Conservation (phyloP, 306 rosid genomes). For the Adenanthera pavonina region DNA sequence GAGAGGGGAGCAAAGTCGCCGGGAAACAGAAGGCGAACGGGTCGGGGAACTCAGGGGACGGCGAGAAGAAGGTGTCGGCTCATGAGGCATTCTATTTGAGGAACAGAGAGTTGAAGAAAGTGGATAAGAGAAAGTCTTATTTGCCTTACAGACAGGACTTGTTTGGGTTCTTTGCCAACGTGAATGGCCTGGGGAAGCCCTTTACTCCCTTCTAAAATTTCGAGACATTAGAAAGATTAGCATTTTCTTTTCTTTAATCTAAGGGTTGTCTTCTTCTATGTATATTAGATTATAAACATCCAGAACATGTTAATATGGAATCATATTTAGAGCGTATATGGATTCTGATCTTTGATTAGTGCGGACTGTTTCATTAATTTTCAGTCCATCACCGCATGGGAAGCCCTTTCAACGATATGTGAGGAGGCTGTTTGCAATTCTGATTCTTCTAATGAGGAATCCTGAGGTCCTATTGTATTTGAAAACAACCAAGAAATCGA, state of each 20-base stretch:
- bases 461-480: too few species aligned
- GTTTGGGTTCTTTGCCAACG: constrained; percentile 56
- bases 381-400: not conserved
- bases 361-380: too few species aligned
- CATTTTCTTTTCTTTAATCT: not conserved
- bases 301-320: not conserved
- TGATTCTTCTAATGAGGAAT: too few species aligned
- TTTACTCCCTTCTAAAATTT: not conserved
- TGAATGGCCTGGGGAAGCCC: constrained; percentile 39
- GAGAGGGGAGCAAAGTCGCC: not conserved
- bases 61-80: constrained; percentile 44
- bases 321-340: not conserved
- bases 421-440: too few species aligned
- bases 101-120: constrained; percentile 49
- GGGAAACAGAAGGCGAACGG: constrained; percentile 29
- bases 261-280: not conserved
- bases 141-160: constrained; percentile 65
- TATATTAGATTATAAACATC: not conserved
- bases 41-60: constrained; percentile 4
- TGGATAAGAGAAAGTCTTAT: constrained; percentile 53
- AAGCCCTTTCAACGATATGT: too few species aligned
- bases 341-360: not conserved
- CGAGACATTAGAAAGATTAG: not conserved
- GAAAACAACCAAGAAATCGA: not conserved
- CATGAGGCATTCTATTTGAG: constrained; percentile 59